These are phyloP conservation scores for Aquanectria penicillioides DNA, from an alignment of 2,329 filamentous ascomycete genomes.

Conservation along the genomic window DNA sequence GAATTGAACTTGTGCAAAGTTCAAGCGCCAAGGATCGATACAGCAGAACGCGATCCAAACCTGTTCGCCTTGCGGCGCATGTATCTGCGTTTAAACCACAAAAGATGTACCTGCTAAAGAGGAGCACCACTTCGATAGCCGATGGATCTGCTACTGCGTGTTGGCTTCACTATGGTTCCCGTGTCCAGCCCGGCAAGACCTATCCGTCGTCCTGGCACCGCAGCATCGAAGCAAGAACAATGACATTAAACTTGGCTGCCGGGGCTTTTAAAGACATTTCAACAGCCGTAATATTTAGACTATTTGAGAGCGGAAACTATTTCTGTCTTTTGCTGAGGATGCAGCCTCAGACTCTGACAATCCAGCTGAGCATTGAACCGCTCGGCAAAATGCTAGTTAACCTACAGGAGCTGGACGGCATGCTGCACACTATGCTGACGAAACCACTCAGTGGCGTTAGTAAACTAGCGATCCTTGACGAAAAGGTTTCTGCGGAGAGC, in stretches of 20 bases:
- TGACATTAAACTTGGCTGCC: slow-evolving; percentile 15
- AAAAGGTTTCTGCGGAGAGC: neutral
- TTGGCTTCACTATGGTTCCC: slow-evolving; percentile 17
- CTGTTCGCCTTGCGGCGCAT: neutral
- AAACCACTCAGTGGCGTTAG: neutral
- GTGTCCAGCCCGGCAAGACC: neutral
- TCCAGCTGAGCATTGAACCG: neutral
- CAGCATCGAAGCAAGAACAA: neutral
- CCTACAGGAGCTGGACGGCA: neutral
- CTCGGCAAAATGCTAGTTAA: neutral
- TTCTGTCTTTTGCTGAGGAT: slow-evolving; percentile 16
- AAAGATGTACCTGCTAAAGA: slow-evolving; percentile 20
- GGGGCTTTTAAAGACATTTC: neutral
- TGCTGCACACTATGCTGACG: neutral
- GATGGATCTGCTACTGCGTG: slow-evolving; percentile 7
- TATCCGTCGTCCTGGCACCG: slow-evolving; percentile 18
- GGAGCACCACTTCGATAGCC: neutral
- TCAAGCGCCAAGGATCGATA: slow-evolving; percentile 5
- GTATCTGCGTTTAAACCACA: slow-evolving; percentile 5
- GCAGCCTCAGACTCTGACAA: neutral
- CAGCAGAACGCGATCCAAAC: slow-evolving; percentile 19
- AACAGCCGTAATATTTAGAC: neutral
- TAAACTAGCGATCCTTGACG: too few relatives aligned
- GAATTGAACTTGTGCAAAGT: slow-evolving; percentile 14
- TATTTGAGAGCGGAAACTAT: neutral